Base-by-base conservation (phyloP, 148 eudicot species). In the Chenopodium album region DNA sequence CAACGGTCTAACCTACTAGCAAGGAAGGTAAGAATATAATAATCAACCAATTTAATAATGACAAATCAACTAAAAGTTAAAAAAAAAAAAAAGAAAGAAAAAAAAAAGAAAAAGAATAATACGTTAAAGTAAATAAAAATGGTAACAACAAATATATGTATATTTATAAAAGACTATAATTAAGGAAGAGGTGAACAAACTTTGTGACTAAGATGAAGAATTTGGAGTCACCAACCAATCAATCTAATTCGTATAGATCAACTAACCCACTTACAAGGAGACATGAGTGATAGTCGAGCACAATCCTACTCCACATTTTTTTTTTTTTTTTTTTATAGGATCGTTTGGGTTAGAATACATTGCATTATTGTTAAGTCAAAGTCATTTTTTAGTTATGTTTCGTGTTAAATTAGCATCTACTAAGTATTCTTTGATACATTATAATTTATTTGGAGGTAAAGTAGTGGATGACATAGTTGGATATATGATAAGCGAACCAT, bases 241-340 rank as follows among this genome's bases (percentile, higher is more conserved):
- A 69, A 34, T 31, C 47, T 9, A 31, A 34, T 14, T 13, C n/a
- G 23, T 69, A 32, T 69, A 19, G 73, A 69, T 69, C 73, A 69
- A 69, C 73, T 69, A 69, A 69, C 73, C 73, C 73, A 69, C 73
- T 69, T 69, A 31, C 70, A 11, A 32, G 71, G 71, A 68, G 71
- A 67, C 20, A 67, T 67, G 71, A 67, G 73, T 32, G 73, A 69
- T 47, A 69, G 9, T 69, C 10, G 47, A 9, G 73, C 73, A 69
- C 47, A 34, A 69, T 69, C 22, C 47, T 32, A 26, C 73, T 69
- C 41, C 19, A 14, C 73, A 1, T 13, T 69, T 28, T 67, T 69
- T 32, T 69, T 46, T 32, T 2, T 1, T 0, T 69, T 32, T 69
- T 46, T 32, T 2, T 1, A 0, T 2, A 7, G 32, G 1, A 31